Base-by-base conservation (phyloP, 345 rosid genomes). In the Salix brachista region DNA sequence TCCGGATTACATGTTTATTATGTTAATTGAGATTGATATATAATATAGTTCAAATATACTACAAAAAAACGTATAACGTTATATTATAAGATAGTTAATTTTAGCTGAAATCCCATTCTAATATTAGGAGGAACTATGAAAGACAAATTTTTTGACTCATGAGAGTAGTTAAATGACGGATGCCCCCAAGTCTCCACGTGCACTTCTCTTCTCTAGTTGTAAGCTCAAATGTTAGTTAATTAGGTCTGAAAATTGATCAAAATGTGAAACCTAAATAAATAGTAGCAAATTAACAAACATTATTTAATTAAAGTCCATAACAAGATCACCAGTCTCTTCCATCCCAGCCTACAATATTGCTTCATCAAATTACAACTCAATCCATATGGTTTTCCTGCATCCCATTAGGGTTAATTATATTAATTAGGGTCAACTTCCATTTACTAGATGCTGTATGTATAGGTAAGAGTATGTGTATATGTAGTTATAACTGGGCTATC, bases 181-280 rank as follows among this genome's bases (percentile, higher is more conserved):
- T 25, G 48, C 54, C 25, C 32, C 8, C 52, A 66, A 52, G 25
- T 56, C 74, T 80, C 77, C 83, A 67, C 84, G 84, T 82, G 85
- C 82, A 66, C 48, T 62, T 70, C 52, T 65, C 23, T 58, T n/a
- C 64, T 58, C 64, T 14, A 54, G 61, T 64, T n/a, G 64, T 12
- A 74, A 75, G 65, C 67, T 56, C 42, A 72, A 69, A 21, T 58
- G 68, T 77, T 77, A 77, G 80, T 81, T 75, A 26, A 83, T 85
- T 83, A 75, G 88, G 87, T 86, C 75, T 71, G 84, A 82, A 80
- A 78, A 79, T 65, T 80, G 30, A 84, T 82, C 81, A 74, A 66
- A 78, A 72, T 80, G 73, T 58, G 69, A 77, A 70, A 56, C 67
- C 67, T 61, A 14, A 36, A 32, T 18, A 39, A 64, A 71, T n/a